These are phyloP conservation scores for Truncatella angustata DNA, from an alignment of 2,329 filamentous ascomycete species.

Conservation along the genomic window DNA sequence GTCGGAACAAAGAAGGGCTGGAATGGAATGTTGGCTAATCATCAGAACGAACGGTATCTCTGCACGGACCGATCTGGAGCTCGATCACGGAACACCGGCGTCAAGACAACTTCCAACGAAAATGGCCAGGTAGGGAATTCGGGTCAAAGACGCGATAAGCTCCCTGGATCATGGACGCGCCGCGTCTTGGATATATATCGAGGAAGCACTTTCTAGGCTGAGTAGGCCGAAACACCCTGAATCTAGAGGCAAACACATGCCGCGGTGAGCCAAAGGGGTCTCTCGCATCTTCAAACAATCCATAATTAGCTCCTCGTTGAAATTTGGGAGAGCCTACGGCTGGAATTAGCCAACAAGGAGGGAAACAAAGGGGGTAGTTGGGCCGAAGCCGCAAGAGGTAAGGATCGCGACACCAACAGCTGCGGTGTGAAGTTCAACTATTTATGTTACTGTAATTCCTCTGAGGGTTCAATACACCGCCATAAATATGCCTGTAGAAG, in stretches of 20 bases:
- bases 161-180: not conserved
- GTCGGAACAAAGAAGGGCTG: slow-evolving; percentile 9
- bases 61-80: slow-evolving; percentile 6
- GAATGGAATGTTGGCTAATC: slow-evolving; percentile 8
- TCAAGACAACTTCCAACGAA: not conserved
- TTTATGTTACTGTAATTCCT: no score
- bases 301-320: not conserved
- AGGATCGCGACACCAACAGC: not conserved
- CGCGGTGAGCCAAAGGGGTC: not conserved
- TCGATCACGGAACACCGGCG: not conserved
- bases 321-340: no score
- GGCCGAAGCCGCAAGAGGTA: not conserved
- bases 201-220: no score
- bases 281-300: not conserved
- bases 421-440: not conserved
- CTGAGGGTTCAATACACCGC: no score
- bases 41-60: not conserved
- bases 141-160: not conserved
- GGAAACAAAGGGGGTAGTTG: not conserved
- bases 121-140: not conserved
- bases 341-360: not conserved
- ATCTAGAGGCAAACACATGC: not conserved
- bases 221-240: not conserved
- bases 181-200: no score
- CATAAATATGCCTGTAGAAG: no score